Evolutionary conservation across 2,329 filamentous ascomycete genomes (phyloP), one percentile per base, ranked within the genome.

Genomic region (Talaromyces sp.): DNA sequence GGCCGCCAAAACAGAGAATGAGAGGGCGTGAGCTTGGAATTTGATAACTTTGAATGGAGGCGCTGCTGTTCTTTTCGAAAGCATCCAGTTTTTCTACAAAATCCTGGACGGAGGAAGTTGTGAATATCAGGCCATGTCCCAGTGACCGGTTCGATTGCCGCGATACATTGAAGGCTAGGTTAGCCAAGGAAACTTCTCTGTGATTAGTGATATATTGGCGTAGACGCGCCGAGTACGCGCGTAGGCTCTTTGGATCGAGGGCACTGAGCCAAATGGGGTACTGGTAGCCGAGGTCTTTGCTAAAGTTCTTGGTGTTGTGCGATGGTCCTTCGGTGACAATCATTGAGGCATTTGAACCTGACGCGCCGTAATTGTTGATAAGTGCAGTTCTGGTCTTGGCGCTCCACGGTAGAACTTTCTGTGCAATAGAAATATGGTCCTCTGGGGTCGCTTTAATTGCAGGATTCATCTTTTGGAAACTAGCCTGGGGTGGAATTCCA

Each of bases 361-460:
- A 69, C 3, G 74, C 74, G 2, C 74, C 74, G 50, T 73, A 74
- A n/a, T 73, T 74, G 35, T 72, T 75, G 31, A 75, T 71, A n/a
- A 72, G 45, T 0, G 71, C 70, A 17, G 62, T 54, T 43, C 17
- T 4, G 6, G 9, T 31, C n/a, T 11, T 57, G 27, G 11, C n/a
- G 6, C 60, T 33, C 69, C 69, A 70, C 43, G 31, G 39, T 27
- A 19, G 41, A 43, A 19, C 3, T 4, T 43, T 17, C 19, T 7
- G 17, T 8, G 41, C 41, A 43, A 43, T 43, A 9, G 17, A 43
- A 43, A 43, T 43, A 43, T 19, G 41, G 17, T 43, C 41, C 17
- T 43, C 41, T 43, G 41, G 41, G 15, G 17, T 43, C 7, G 41
- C 41, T 43, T 43, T 43, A 7, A 43, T 43, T 43, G 41, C 41